phyloP scores from a whole-genome alignment of 768 basidiomycete species.

The Dacryopinax primogenitus region DNA sequence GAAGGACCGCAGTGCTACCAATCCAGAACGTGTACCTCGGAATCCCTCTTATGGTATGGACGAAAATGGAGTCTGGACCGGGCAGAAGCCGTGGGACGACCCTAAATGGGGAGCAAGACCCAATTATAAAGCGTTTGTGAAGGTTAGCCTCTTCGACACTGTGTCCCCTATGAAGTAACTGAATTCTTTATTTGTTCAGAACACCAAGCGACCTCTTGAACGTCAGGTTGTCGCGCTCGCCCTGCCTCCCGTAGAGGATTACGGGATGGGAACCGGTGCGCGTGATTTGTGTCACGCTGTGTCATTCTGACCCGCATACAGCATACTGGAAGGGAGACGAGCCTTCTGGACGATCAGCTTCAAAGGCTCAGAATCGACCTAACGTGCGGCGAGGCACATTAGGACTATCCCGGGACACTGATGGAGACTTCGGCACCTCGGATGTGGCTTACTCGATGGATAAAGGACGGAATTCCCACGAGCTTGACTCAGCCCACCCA shows the following conservation, averaged over 20 bases:
- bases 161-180: neutral
- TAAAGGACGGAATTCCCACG: too few species aligned
- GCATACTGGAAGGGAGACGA: conserved; percentile 43
- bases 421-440: too few species aligned
- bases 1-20: conserved; percentile 21
- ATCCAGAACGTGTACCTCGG: conserved; percentile 15
- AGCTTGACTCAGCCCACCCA: neutral
- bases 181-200: conserved; percentile 29
- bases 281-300: conserved; percentile 10
- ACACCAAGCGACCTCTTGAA: conserved; percentile 17
- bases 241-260: conserved; percentile 39
- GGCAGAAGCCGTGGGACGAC: conserved; percentile 10
- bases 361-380: neutral
- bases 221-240: conserved; percentile 40
- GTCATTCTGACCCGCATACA: conserved; percentile 21
- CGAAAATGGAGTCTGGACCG: conserved; percentile 14
- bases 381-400: too few species aligned
- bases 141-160: conserved; percentile 31
- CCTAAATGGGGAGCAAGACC: conserved; percentile 39
- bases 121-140: conserved; percentile 71
- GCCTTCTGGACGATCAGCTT: neutral
- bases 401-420: too few species aligned
- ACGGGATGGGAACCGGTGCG: conserved; percentile 42
- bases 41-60: conserved; percentile 16
- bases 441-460: too few species aligned